Base-by-base conservation (phyloP, 257 asterid species). In the Catharanthus roseus region DNA sequence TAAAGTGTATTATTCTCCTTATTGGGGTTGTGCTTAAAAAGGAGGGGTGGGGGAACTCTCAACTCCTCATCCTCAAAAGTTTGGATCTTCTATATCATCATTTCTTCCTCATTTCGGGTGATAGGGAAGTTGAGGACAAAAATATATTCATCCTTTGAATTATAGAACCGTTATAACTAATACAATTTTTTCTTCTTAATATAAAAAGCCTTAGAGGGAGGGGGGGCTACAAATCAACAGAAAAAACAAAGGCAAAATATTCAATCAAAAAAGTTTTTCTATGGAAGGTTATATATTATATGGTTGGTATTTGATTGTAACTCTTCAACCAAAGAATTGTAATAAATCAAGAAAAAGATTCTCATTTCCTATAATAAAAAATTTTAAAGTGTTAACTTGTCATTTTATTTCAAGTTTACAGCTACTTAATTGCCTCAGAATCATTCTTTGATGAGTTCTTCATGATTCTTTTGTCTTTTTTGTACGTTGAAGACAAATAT, bases 161-260 rank as follows among this genome's bases (percentile, higher is more conserved):
- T 61, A 87, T 85, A n/a, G 72, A 79, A 68, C 69, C 53, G 82
- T 73, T 80, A 77, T 72, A 79, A 71, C 79, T 72, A 81, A 74
- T 67, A 54, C 49, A 10, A 38, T 21, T 24, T 29, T 53, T 38
- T 38, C 5, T 8, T 38, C 23, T 49, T 26, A 0, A 54, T 44
- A 34, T 18, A 41, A 51, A 24, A 41, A 45, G 23, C 58, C 38
- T 23, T 19, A 10, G 10, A 67, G 21, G 6, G 28, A 10, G 3
- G 10, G 47, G 21, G 6, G 28, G 5, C 11, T 50, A 10, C 2
- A 31, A 49, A 4, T 21, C 31, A 15, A 31, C 15, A 6, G 5
- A 31, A n/a, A 21, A 16, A 49, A 38, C 9, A 68, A 5, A 7
- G 9, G 1, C 24, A 38, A 3, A 7, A 11, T 0, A 34, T 56